phyloP scores from a whole-genome alignment of 169 alveolate species.

The Babesia sp. region DNA sequence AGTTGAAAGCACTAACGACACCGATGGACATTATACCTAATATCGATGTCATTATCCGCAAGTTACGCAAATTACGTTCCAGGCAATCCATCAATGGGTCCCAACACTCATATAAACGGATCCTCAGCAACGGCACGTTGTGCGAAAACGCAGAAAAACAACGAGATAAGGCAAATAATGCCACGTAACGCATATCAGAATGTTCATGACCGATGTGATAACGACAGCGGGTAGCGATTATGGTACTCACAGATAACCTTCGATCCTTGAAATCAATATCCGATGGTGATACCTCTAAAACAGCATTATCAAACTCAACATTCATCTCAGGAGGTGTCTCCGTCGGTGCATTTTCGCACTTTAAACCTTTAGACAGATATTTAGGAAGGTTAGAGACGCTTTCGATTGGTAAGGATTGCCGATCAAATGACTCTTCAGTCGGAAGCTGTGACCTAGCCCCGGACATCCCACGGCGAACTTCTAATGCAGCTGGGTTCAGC shows the following conservation, averaged over 20 bases:
- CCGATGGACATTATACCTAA: slow-evolving; percentile 38
- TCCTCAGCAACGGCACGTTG: slow-evolving; percentile 40
- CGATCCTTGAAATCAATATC: slow-evolving; percentile 6
- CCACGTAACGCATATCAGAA: slow-evolving; percentile 7
- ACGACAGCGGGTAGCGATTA: slow-evolving; percentile 48
- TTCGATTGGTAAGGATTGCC: not conserved
- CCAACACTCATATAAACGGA: slow-evolving; percentile 55
- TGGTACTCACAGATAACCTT: slow-evolving; percentile 30
- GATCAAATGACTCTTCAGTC: not conserved
- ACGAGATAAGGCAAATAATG: slow-evolving; percentile 23
- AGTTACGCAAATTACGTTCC: slow-evolving; percentile 20
- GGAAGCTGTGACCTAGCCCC: too few species aligned
- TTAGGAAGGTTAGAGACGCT: not conserved
- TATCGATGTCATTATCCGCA: slow-evolving; percentile 18
- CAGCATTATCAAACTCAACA: not conserved
- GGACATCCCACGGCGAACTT: too few species aligned
- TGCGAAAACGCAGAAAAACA: slow-evolving; percentile 10
- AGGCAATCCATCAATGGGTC: slow-evolving; percentile 41
- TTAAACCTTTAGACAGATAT: not conserved
- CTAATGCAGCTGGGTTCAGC: not conserved
- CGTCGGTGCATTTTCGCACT: not conserved
- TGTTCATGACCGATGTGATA: slow-evolving; percentile 14
- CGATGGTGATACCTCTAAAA: not conserved
- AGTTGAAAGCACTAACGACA: slow-evolving; percentile 11
- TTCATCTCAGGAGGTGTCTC: not conserved